Evolutionary conservation across 192 early-diverging fungal genomes (phyloP), one percentile per base, ranked within the genome.

Genomic region (Rhizoclosmatium globosum): DNA sequence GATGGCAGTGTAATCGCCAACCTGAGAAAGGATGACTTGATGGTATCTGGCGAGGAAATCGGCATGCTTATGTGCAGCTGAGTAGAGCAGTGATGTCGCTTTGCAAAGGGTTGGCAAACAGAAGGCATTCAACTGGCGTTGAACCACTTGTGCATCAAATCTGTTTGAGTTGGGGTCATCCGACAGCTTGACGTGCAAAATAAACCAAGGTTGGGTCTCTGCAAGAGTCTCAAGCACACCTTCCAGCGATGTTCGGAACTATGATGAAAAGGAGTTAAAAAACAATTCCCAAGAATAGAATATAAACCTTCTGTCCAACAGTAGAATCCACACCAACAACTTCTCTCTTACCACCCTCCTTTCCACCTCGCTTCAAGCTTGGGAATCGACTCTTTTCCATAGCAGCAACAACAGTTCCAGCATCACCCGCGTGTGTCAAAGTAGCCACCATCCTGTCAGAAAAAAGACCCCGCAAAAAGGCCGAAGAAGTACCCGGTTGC

Each of bases 1-100:
- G 45, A 21, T 59, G 6, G 1, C 47, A 64, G 7, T 42, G 42
- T 43, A 57, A 19, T 74, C 72, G 4, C 61, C 57, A 72, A 72
- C 77, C 2, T 60, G 13, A 9, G 60, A 13, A 11, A 46, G 57
- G 17, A 86, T 3, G 15, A 84, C 68, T 4, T 85, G 74, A 2
- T 81, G 80, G 86, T 94, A 98, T 9, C 95, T 88, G 7, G 92
- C 87, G 19, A 92, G 77, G 76, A 97, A 94, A 78, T 96, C 96
- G 65, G 87, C 89, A 78, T 95, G 94, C 47, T 89, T 80, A 67
- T 93, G 86, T 11, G 87, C 86, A 2, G 91, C 92, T 0, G 93
- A 94, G 83, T 94, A 97, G 67, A 93, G 86, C 6, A 87, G 82
- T 7, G 90, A 84, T 61, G 93, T 87, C 82, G 87, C 85, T 57